Base-by-base conservation (phyloP, 2,329 filamentous ascomycete species). In the Colletotrichum gloeosporioides region DNA sequence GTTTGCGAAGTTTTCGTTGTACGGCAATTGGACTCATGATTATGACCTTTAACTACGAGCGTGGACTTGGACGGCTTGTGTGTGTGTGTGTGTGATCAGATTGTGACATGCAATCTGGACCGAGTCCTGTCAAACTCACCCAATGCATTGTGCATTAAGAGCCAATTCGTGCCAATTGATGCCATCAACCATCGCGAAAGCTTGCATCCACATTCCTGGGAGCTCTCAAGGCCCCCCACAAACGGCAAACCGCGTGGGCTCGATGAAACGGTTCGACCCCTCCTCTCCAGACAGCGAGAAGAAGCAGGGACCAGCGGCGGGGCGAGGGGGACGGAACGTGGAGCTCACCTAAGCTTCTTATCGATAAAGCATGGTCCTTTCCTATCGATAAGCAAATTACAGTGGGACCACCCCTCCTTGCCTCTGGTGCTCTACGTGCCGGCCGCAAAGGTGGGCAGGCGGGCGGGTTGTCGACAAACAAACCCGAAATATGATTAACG, bases 181-280 rank as follows among this genome's bases (percentile, higher is more conserved):
- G 65, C 31, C 29, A 57, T 57, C 22, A 29, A 61, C 22, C 12
- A 63, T 64, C 13, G 63, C 15, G 55, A 32, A 53, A 29, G 16
- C 34, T 6, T 16, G 53, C 59, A 62, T 62, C 59, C 59, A 72
- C 64, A 64, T 75, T 73, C 65, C 32, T 25, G 29, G 29, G 15
- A 13, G 18, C 44, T 22, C 66, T n/a, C 15, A 36, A 13, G 8
- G 18, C 16, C 59, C 63, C 64, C 74, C 32, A 64, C 62, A 59
- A 74, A 69, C 16, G n/a, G 44, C 44, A 8, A 22, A 49, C 3
- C 5, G 44, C 44, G 44, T 49, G 44, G 44, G 62, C 29, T 59
- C 15, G 32, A 64, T 76, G 74, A 76, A 76, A 76, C 74, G 64
- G 27, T 49, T 49, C 59, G 25, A 76, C 74, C 74, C 74, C 74